Conservation (phyloP, 2,329 filamentous ascomycete genomes). For the Tolypocladium paradoxum region DNA sequence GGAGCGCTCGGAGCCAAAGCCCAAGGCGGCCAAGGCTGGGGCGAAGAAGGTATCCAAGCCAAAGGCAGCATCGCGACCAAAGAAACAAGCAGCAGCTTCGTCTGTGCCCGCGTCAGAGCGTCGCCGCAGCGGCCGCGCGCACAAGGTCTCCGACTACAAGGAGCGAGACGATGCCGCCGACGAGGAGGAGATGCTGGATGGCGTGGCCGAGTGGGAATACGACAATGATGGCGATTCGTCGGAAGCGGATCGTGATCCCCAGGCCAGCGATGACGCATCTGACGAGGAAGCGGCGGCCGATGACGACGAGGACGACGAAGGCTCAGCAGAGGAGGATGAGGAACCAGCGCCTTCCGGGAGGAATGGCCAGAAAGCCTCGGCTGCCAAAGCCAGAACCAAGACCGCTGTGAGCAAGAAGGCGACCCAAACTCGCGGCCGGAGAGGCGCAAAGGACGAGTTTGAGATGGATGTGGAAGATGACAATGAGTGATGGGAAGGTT, state of each 20-base stretch:
- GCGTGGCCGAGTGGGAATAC: conserved; percentile 50
- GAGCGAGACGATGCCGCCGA: conserved; percentile 48
- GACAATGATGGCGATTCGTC: conserved; percentile 23
- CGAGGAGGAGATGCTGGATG: conserved; percentile 50
- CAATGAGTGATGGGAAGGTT: conserved; percentile 8
- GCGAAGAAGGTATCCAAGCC: conserved; percentile 21
- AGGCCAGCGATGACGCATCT: conserved; percentile 1
- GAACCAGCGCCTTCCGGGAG: conserved; percentile 11
- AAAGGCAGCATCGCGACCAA: conserved; percentile 17
- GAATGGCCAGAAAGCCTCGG: conserved; percentile 12
- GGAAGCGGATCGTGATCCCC: conserved; percentile 13
- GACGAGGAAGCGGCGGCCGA: conserved; percentile 13
- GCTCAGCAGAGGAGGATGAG: conserved; percentile 8
- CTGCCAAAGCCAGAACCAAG: conserved; percentile 12
- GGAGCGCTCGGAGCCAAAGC: conserved; percentile 23
- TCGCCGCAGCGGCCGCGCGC: conserved; percentile 44
- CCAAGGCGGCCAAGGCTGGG: conserved; percentile 21
- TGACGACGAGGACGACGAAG: conserved; percentile 8
- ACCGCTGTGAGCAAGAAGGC: conserved; percentile 10
- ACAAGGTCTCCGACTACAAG: conserved; percentile 36
- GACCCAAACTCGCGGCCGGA: conserved; percentile 14
- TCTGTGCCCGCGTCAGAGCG: conserved; percentile 32
- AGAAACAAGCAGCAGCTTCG: conserved; percentile 15
- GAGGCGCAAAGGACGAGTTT: conserved; percentile 13
- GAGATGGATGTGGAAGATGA: conserved; percentile 26